phyloP scores from a whole-genome alignment of 225 moss, liverwort and hornwort species.

The Takakia lepidozioides region DNA sequence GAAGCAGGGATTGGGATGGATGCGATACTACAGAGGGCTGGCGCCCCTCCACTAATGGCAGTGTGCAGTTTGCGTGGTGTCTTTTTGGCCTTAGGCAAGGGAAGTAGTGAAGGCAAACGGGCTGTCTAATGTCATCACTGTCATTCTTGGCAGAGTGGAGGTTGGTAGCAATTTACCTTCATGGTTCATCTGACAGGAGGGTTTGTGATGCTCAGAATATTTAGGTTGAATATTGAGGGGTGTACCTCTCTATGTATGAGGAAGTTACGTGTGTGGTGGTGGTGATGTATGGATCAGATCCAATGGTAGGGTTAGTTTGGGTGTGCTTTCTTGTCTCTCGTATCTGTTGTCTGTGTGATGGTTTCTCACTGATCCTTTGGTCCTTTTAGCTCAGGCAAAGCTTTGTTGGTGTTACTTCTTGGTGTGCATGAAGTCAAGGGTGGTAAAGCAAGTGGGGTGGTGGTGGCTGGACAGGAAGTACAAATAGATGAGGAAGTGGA shows the following conservation, averaged over 20 bases:
- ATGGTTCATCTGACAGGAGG: too few relatives aligned
- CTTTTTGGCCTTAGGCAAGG: slow-evolving; percentile 46
- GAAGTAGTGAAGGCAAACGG: slow-evolving; percentile 87
- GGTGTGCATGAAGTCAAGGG: slow-evolving; percentile 1
- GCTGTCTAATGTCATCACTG: slow-evolving; percentile 67
- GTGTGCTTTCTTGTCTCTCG: too few relatives aligned
- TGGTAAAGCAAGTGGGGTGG: slow-evolving; percentile 1
- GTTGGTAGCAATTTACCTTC: slow-evolving; percentile 17
- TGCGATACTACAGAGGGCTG: neutral
- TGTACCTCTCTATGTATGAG: too few relatives aligned
- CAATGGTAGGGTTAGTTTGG: too few relatives aligned
- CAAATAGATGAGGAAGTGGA: slow-evolving; percentile 82
- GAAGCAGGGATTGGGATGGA: neutral
- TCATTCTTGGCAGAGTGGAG: slow-evolving; percentile 88
- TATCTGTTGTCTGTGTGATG: neutral
- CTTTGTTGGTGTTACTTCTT: neutral
- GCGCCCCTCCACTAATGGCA: slow-evolving; percentile 7
- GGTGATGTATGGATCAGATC: too few relatives aligned
- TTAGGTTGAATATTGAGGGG: too few relatives aligned
- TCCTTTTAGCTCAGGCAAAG: neutral
- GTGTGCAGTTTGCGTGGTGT: slow-evolving; percentile 5
- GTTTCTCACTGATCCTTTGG: neutral
- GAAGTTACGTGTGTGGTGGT: too few relatives aligned
- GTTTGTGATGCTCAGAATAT: too few relatives aligned
- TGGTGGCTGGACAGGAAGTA: slow-evolving; percentile 54